Evolutionary conservation across 2,329 filamentous ascomycete species (phyloP).

Genomic region (Exserohilum turcica): DNA sequence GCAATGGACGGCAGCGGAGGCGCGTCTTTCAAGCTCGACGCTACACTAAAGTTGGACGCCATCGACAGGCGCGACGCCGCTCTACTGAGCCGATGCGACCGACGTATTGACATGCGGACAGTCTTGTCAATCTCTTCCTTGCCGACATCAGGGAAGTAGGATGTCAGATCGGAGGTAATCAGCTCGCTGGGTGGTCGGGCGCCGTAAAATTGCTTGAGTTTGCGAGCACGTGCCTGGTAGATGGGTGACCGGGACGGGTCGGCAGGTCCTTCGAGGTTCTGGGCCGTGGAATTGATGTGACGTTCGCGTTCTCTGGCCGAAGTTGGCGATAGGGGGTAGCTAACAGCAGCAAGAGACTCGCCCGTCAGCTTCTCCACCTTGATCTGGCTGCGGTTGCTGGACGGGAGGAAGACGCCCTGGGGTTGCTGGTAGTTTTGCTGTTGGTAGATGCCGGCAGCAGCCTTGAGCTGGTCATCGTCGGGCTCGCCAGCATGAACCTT

Average conservation of each 20-base stretch:
- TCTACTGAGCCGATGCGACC: constrained; percentile 88
- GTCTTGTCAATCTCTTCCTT: constrained; percentile 95
- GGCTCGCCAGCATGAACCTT: constrained; percentile 93
- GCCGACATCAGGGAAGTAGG: constrained; percentile 95
- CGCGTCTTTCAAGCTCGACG: constrained; percentile 88
- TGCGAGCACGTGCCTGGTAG: constrained; percentile 53
- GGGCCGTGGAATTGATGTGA: constrained; percentile 60
- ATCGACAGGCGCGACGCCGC: constrained; percentile 93
- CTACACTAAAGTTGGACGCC: constrained; percentile 89
- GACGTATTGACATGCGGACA: constrained; percentile 86
- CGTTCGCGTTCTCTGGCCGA: constrained; percentile 69
- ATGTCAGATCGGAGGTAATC: constrained; percentile 93
- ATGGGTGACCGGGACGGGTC: constrained; percentile 37
- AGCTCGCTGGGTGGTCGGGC: constrained; percentile 93
- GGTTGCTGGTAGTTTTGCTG: constrained; percentile 78
- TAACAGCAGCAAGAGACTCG: constrained; percentile 82
- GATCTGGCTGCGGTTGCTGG: constrained; percentile 77
- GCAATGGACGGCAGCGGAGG: constrained; percentile 95
- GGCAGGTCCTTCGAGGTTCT: constrained; percentile 55
- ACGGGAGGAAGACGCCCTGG: constrained; percentile 62
- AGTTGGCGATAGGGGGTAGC: constrained; percentile 84
- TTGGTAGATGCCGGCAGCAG: constrained; percentile 85
- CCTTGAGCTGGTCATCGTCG: constrained; percentile 81
- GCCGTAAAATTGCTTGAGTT: constrained; percentile 83
- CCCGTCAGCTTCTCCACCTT: constrained; percentile 91